These are phyloP conservation scores for Chlorella vulgaris DNA, from an alignment of 139 green algal genomes.

Conservation along the genomic window DNA sequence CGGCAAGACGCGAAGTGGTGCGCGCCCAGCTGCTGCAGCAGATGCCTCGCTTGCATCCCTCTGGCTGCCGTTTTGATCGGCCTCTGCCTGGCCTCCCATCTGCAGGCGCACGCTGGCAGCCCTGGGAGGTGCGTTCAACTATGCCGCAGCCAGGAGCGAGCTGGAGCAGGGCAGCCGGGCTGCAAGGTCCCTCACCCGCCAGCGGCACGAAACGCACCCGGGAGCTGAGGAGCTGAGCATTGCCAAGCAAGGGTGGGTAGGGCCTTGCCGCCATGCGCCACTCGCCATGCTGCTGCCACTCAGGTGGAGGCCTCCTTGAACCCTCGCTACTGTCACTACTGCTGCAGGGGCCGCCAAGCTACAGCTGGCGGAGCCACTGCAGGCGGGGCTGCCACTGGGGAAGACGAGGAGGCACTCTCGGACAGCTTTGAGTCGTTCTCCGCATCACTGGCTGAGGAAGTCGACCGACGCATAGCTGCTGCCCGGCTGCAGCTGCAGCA, in stretches of 20 bases:
- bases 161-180: not conserved
- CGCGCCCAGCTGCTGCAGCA: no score
- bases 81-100: no score
- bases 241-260: no score
- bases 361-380: not conserved
- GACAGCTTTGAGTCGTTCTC: slow-evolving; percentile 24
- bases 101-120: not conserved
- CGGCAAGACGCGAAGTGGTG: not conserved
- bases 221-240: no score
- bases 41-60: no score
- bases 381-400: not conserved
- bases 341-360: not conserved
- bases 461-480: slow-evolving; percentile 5
- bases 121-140: not conserved
- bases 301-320: no score
- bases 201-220: not conserved
- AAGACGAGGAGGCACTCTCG: not conserved
- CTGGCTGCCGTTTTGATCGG: no score
- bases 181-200: not conserved
- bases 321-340: no score
- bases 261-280: no score
- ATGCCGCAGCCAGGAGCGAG: not conserved
- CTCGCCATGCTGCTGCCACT: no score
- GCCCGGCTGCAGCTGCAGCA: not conserved
- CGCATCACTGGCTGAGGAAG: not conserved